A percentile compares a stretch with the other conserved stretches of the same genome.
Conservation (phyloP, 2,329 filamentous ascomycete species). For the Helotiales sp. region DNA sequence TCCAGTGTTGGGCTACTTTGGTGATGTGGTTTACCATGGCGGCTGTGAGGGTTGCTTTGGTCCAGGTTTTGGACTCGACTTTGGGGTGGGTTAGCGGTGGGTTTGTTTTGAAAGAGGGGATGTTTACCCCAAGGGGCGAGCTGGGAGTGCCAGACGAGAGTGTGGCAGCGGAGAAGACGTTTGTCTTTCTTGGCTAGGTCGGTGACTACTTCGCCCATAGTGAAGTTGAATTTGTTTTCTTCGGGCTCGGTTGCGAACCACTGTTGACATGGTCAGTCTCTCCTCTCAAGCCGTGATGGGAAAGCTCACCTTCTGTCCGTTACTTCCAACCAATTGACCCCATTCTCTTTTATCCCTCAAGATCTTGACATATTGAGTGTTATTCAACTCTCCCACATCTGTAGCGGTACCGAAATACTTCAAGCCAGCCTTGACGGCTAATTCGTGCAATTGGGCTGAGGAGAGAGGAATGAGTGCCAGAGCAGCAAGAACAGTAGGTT, state of each 20-base stretch:
- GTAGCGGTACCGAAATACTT: slow-evolving; percentile 63
- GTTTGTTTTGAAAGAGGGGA: not conserved
- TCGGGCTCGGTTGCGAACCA: slow-evolving; percentile 67
- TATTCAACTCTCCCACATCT: slow-evolving; percentile 57
- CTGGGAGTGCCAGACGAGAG: slow-evolving; percentile 57
- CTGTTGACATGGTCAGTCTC: slow-evolving; percentile 30
- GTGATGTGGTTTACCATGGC: slow-evolving; percentile 65
- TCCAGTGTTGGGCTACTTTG: slow-evolving; percentile 61
- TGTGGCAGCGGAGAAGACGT: slow-evolving; percentile 67
- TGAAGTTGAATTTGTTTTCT: slow-evolving; percentile 62
- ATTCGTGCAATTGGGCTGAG: slow-evolving; percentile 53
- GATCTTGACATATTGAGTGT: slow-evolving; percentile 60
- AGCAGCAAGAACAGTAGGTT: slow-evolving; percentile 15
- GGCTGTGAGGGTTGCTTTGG: slow-evolving; percentile 57
- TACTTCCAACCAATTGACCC: slow-evolving; percentile 67
- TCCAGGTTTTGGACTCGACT: slow-evolving; percentile 53
- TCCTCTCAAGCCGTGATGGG: not conserved
- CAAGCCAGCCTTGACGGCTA: slow-evolving; percentile 60
- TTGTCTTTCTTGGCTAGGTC: slow-evolving; percentile 53
- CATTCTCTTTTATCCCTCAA: slow-evolving; percentile 62
- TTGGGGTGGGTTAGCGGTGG: not conserved
- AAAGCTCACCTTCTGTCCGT: slow-evolving; percentile 55
- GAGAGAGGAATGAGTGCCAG: slow-evolving; percentile 30
- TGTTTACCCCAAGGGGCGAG: slow-evolving; percentile 57
- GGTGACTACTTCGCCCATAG: slow-evolving; percentile 58